These are phyloP conservation scores for Azolla pinnata DNA, from an alignment of 75 land plant species.

Conservation along the genomic window DNA sequence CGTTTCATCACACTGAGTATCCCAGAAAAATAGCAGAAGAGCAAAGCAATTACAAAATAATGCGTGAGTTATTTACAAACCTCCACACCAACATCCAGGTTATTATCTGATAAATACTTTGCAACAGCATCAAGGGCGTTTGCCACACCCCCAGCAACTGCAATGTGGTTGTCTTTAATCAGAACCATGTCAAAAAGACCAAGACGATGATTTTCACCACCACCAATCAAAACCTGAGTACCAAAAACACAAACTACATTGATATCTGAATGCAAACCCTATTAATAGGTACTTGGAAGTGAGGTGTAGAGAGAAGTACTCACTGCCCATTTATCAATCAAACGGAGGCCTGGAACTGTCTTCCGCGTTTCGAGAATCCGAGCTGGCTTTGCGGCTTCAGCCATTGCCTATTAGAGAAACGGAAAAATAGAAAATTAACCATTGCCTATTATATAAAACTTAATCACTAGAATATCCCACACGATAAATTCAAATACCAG, in stretches of 20 bases:
- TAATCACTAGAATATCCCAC: no score
- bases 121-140: conserved; percentile 72
- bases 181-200: conserved; percentile 97
- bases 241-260: not conserved
- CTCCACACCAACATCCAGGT: conserved; percentile 84
- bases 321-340: conserved; percentile 99
- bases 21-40: not conserved
- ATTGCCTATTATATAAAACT: no score
- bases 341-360: conserved; percentile 89
- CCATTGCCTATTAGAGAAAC: conserved; percentile 56
- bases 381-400: conserved; percentile 88
- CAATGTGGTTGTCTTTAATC: conserved; percentile 96
- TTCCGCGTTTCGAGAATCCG: conserved; percentile 86
- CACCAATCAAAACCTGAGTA: conserved; percentile 82
- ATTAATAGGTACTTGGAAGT: not conserved
- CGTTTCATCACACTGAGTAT: not conserved
- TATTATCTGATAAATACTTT: conserved; percentile 40
- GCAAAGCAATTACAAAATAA: not conserved
- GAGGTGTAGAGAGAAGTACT: conserved; percentile 15
- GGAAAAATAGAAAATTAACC: no score
- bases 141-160: conserved; percentile 77
- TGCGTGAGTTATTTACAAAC: conserved; percentile 14
- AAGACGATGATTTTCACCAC: conserved; percentile 94
- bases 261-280: not conserved
- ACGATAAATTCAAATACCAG: no score